Evolutionary conservation across 352 stramenopile species (phyloP), one percentile per base, ranked within the genome.

Genomic region (Globisporangium irregulare): DNA sequence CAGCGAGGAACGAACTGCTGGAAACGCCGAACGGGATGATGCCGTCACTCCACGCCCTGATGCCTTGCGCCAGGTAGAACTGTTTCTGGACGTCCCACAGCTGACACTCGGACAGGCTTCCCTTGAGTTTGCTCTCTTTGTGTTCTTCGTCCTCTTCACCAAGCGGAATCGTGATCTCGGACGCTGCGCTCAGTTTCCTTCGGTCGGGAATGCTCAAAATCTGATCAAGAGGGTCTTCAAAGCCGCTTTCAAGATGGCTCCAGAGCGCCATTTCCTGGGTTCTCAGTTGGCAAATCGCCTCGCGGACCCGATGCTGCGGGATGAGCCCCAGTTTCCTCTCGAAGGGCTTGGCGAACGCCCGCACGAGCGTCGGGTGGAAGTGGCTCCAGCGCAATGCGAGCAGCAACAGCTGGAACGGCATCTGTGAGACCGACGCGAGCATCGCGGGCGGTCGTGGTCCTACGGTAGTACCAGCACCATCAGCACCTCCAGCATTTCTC

Each of bases 61-160:
- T 92, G 12, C 87, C 87, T 54, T 88, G 80, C n/a, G 79, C 66
- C 8, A 86, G 73, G 74, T 95, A 95, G 62, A 92, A 95, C 22
- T 88, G 77, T 66, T 93, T 93, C 57, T 95, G 87, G 3, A 78
- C 73, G 66, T 89, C 72, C 87, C 87, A 95, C 46, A 95, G 56
- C 48, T 66, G 61, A 51, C 82, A 93, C 55, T 84, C 55, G 0
- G 85, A 89, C 14, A 95, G 66, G n/a, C 77, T 24, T 34, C 4
- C 34, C 41, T 56, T 34, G 55, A 36, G 22, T 8, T 15, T 4
- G 3, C 2, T 22, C 10, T 10, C 32, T 8, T 36, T 32, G 27
- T 43, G 29, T 1, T 48, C 29, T 8, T 41, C 27, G 9, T 20
- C 29, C 25, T 41, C 15, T 18, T 43, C 14, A 58, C 53, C 24